Base-by-base conservation (phyloP, 257 asterid genomes). In the Solanum medicagineum region DNA sequence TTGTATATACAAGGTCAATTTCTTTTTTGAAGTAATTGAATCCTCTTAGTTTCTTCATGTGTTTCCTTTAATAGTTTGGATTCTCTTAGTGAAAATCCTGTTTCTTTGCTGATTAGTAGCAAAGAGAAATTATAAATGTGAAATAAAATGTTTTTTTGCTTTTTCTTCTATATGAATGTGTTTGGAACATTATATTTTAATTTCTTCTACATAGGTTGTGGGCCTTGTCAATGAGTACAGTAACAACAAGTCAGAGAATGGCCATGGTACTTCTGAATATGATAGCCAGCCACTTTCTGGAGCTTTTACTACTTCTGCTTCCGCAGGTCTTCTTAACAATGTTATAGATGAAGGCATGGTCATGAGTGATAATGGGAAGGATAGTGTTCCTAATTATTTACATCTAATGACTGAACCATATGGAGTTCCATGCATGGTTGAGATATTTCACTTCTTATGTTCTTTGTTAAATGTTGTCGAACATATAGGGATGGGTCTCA, bases 351-450 rank as follows among this genome's bases (percentile, higher is more conserved):
- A 94, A 83, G 89, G 85, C 85, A 88, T 85, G 81, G 83, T 85
- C 60, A 89, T 88, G 83, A 68, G 89, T 24, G 95, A 89, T 29
- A 93, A 90, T 81, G 96, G 97, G 88, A 94, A 94, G 91, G 98
- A 93, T 87, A 88, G 90, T 75, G 75, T 68, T 68, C 24, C 75
- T 32, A 66, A 14, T 29, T 24, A 68, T 68, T 84, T 90, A 86
- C 95, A 94, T 88, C 86, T 93, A 89, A 93, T 92, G 95, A 90
- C 91, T 11, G 98, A 94, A 86, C 98, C 98, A 36, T 95, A 94
- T 88, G 98, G 99, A 24, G 94, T 95, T 77, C 98, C 97, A 66
- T 94, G 97, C 92, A 94, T 96, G 98, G 96, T 95, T 81, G 98
- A 96, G 87, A 95, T 94, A 91, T 96, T 96, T 89, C 97, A 95